Conservation (phyloP, 805 yeast genomes). For the Candida palmyrensis region DNA sequence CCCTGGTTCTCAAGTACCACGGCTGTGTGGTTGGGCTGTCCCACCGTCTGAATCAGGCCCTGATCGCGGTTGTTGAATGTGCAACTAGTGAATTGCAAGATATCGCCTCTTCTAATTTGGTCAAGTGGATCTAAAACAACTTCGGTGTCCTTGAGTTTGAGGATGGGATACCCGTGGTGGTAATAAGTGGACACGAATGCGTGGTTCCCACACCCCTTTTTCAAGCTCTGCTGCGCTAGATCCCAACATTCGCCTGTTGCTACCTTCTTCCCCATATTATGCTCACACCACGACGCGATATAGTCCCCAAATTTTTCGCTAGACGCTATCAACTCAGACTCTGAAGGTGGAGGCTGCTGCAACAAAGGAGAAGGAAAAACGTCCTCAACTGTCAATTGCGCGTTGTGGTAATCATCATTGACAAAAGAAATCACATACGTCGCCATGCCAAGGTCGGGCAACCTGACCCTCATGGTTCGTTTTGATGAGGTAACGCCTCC, state of each 20-base stretch:
- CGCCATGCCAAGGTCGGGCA: conserved; percentile 38
- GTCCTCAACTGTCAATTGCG: conserved; percentile 21
- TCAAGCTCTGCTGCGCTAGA: conserved; percentile 49
- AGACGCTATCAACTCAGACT: conserved; percentile 26
- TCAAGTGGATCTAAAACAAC: conserved; percentile 29
- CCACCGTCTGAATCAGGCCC: conserved; percentile 34
- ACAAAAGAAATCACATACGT: conserved; percentile 37
- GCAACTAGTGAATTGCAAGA: conserved; percentile 43
- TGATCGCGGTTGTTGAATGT: conserved; percentile 30
- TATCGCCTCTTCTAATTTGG: conserved; percentile 49
- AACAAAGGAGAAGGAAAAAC: conserved; percentile 41
- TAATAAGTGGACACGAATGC: conserved; percentile 48
- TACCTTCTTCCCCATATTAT: conserved; percentile 40
- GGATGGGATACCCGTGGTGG: conserved; percentile 43
- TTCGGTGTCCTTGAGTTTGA: conserved; percentile 9
- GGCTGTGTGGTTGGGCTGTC: conserved; percentile 52
- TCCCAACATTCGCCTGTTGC: conserved; percentile 63
- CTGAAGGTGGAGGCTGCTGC: conserved; percentile 19
- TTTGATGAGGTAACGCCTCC: conserved; percentile 11
- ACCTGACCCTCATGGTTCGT: conserved; percentile 30
- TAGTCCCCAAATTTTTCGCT: conserved; percentile 43
- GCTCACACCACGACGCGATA: conserved; percentile 52
- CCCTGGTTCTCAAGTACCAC: conserved; percentile 24
- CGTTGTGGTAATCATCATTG: conserved; percentile 14
- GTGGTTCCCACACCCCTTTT: conserved; percentile 52